Percentiles rank a stretch among this genome's conserved stretches.
phyloP scores from a whole-genome alignment of 352 stramenopile genomes.

The Phytophthora hybrid region DNA sequence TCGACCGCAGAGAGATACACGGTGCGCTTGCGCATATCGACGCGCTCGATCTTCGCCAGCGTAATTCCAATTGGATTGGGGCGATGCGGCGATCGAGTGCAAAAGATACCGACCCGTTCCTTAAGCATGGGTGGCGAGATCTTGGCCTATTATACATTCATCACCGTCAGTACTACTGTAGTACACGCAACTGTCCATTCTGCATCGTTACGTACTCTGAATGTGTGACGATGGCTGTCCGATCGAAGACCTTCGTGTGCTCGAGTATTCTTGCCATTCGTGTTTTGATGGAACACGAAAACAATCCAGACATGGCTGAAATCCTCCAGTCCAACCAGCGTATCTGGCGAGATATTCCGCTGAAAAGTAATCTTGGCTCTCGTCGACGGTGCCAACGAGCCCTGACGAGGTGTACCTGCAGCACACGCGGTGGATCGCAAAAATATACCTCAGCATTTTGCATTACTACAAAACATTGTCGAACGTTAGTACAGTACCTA shows the following conservation, averaged over 20 bases:
- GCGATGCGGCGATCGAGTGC: constrained; percentile 96
- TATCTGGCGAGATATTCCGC: constrained; percentile 81
- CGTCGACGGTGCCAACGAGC: constrained; percentile 77
- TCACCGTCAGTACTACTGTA: background rate
- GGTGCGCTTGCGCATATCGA: constrained; percentile 62
- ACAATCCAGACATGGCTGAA: constrained; percentile 92
- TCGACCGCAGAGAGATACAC: constrained; percentile 92
- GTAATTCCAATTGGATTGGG: constrained; percentile 97
- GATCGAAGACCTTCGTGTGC: constrained; percentile 70
- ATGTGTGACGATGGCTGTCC: constrained; percentile 82
- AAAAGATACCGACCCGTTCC: constrained; percentile 93
- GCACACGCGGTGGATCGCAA: constrained; percentile 1
- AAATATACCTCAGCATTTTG: background rate
- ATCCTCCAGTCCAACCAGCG: constrained; percentile 69
- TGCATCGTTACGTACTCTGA: constrained; percentile 31
- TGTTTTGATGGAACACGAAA: constrained; percentile 93
- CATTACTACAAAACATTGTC: background rate
- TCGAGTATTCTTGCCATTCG: constrained; percentile 84
- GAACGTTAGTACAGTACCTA: constrained; percentile 37
- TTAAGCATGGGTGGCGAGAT: constrained; percentile 77
- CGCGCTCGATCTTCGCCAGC: constrained; percentile 87
- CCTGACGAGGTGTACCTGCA: constrained; percentile 85
- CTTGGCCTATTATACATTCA: constrained; percentile 54
- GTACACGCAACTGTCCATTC: background rate
- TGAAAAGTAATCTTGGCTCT: constrained; percentile 78